Conservation (phyloP, 2,329 filamentous ascomycete genomes). For the Trichoderma oligosporum region DNA sequence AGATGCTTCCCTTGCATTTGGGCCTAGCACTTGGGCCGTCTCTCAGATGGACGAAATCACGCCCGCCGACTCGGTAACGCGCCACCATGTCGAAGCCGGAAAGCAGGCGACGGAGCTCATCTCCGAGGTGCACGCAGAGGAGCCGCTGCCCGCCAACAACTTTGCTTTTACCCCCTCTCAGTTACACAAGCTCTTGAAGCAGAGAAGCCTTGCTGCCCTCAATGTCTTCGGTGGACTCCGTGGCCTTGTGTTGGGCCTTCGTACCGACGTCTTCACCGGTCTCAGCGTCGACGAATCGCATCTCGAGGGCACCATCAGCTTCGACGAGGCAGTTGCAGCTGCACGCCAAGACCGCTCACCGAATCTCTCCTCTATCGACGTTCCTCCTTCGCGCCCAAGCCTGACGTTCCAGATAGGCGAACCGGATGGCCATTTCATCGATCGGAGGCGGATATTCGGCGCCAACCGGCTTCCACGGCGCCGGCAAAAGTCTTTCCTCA, state of each 20-base stretch:
- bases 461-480: slow-evolving; percentile 56
- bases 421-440: slow-evolving; percentile 35
- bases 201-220: slow-evolving; percentile 46
- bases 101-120: slow-evolving; percentile 11
- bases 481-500: slow-evolving; percentile 65
- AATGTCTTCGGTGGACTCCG: slow-evolving; percentile 50
- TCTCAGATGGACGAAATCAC: slow-evolving; percentile 33
- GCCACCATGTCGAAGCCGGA: slow-evolving; percentile 6
- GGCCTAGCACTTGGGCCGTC: slow-evolving; percentile 14
- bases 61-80: slow-evolving; percentile 18
- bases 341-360: slow-evolving; percentile 33
- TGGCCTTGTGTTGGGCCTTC: slow-evolving; percentile 50
- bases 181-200: slow-evolving; percentile 50
- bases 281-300: slow-evolving; percentile 48
- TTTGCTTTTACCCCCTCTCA: slow-evolving; percentile 55
- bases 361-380: slow-evolving; percentile 20
- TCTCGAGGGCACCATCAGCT: slow-evolving; percentile 43
- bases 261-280: slow-evolving; percentile 46
- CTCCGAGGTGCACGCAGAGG: slow-evolving; percentile 28
- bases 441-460: slow-evolving; percentile 67
- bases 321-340: slow-evolving; percentile 47
- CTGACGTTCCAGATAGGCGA: slow-evolving; percentile 31
- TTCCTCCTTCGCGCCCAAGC: slow-evolving; percentile 24
- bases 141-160: slow-evolving; percentile 35
- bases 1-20: slow-evolving; percentile 21